Conservation (phyloP, 78 protist species). For the Chrysochromulina tobinii region DNA sequence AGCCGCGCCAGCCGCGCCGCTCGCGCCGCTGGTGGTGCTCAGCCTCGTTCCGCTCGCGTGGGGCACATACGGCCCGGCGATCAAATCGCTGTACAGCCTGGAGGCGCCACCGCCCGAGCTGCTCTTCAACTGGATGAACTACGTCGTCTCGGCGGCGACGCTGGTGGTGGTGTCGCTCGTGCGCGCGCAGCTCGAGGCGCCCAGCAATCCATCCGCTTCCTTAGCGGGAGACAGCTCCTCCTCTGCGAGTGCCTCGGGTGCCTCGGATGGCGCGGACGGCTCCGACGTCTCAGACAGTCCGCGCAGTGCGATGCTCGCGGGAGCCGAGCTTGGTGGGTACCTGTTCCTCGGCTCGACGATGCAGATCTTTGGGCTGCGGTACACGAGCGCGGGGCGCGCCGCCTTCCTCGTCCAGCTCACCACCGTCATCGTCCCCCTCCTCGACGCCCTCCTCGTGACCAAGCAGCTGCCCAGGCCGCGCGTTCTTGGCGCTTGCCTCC, state of each 20-base stretch:
- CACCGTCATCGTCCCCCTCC: background rate
- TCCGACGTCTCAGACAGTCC: no score
- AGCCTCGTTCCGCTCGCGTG: background rate
- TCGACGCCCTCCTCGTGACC: background rate
- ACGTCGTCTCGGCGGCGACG: background rate
- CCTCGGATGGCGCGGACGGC: no score
- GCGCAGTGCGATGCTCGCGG: background rate
- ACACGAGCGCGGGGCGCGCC: background rate
- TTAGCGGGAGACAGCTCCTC: no score
- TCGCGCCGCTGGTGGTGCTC: background rate
- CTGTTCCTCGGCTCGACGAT: background rate
- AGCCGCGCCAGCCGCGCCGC: no score
- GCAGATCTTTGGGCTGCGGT: background rate
- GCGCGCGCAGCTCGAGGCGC: background rate
- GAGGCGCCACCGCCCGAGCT: background rate
- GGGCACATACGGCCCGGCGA: background rate
- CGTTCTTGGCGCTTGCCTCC: background rate
- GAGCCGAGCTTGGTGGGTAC: background rate
- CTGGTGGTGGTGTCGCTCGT: background rate
- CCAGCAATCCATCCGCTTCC: background rate
- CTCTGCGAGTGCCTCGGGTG: no score
- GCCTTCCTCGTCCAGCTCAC: slow-evolving; percentile 17
- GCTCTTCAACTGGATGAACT: background rate
- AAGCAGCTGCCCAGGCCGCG: background rate
- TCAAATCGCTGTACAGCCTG: background rate